Conservation (phyloP, 1,284 basidiomycete species). For the Marasmius tenuissimus region DNA sequence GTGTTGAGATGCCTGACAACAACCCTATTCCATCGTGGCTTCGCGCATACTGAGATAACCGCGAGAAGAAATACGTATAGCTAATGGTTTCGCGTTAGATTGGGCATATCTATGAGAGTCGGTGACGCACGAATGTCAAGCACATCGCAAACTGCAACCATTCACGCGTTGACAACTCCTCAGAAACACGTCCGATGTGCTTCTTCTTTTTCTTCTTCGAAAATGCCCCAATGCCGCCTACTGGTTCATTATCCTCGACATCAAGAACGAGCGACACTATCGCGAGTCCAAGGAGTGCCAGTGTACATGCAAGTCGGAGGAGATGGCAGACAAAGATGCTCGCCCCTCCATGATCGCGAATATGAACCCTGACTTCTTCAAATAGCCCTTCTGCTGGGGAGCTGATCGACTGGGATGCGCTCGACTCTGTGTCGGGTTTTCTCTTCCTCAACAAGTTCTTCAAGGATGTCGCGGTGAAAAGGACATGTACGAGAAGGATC, state of each 20-base stretch:
- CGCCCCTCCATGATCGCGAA: conserved; percentile 27
- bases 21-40: conserved; percentile 26
- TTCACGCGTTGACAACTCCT: conserved; percentile 18
- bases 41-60: conserved; percentile 26
- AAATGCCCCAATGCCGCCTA: background rate
- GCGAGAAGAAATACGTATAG: conserved; percentile 30
- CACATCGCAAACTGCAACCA: conserved; percentile 30
- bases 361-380: conserved; percentile 25
- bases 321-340: conserved; percentile 34
- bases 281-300: conserved; percentile 36
- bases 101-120: background rate
- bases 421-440: conserved; percentile 2
- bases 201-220: background rate
- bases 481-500: conserved; percentile 24
- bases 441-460: background rate
- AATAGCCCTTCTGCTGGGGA: conserved; percentile 16
- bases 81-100: conserved; percentile 8
- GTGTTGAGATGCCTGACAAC: conserved; percentile 32
- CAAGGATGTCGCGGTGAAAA: conserved; percentile 16
- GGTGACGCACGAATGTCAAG: conserved; percentile 30
- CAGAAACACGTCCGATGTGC: background rate
- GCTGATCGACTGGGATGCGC: conserved; percentile 7
- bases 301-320: conserved; percentile 33
- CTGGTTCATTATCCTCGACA: background rate
- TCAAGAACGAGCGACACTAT: conserved; percentile 29